Evolutionary conservation across 2,329 filamentous ascomycete species (phyloP).

Genomic region (Sarocladium brachiariae): DNA sequence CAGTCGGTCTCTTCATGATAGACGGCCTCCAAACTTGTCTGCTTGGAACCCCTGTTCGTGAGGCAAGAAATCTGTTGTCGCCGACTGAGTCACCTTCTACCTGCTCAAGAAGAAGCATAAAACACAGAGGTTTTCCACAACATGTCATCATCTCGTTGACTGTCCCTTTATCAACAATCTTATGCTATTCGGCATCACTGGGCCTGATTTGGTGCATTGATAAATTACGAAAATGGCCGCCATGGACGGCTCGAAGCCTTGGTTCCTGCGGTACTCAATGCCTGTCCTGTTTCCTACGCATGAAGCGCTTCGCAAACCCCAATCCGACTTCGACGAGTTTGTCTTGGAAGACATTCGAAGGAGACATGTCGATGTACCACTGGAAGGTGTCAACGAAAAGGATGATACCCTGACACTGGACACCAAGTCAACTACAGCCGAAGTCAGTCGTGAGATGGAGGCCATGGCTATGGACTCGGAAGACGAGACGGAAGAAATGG

Average conservation of each 20-base stretch:
- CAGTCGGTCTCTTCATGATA: too few relatives aligned
- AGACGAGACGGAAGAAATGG: background rate
- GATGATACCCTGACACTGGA: constrained; percentile 9
- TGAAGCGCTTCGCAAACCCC: constrained; percentile 25
- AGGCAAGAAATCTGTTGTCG: too few relatives aligned
- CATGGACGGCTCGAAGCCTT: constrained; percentile 19
- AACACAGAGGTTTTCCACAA: too few relatives aligned
- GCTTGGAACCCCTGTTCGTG: too few relatives aligned
- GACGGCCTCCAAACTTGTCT: too few relatives aligned
- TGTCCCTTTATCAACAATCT: too few relatives aligned
- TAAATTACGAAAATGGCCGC: too few relatives aligned
- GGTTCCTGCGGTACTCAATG: constrained; percentile 31
- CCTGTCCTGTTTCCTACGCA: constrained; percentile 32
- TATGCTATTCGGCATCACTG: too few relatives aligned
- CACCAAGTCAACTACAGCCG: constrained; percentile 19
- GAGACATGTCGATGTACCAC: constrained; percentile 10
- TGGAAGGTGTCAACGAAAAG: background rate
- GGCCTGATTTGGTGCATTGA: too few relatives aligned
- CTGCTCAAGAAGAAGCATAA: too few relatives aligned
- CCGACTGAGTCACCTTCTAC: too few relatives aligned
- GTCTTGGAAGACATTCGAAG: constrained; percentile 20
- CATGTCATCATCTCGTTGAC: too few relatives aligned
- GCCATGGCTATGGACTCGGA: constrained; percentile 10
- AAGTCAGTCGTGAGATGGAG: constrained; percentile 15
- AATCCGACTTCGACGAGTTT: constrained; percentile 27